phyloP scores from a whole-genome alignment of 2,329 filamentous ascomycete species.

The Lecanicillium sp. region DNA sequence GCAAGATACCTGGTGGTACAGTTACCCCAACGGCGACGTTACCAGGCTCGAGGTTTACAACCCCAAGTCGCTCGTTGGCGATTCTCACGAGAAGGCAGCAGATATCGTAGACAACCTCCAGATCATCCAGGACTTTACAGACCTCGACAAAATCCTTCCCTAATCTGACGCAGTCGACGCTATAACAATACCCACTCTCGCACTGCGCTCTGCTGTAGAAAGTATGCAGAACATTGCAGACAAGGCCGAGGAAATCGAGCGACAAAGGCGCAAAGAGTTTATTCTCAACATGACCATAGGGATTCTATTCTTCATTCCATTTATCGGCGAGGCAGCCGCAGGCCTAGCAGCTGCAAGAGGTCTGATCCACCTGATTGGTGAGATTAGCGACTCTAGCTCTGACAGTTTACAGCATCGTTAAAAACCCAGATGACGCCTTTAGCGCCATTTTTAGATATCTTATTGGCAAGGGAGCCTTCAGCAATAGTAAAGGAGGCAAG shows the following conservation, averaged over 20 bases:
- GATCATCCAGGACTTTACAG: background rate
- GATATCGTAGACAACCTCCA: background rate
- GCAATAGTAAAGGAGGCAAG: too few relatives aligned
- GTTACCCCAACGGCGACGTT: constrained; percentile 9
- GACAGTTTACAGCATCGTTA: background rate
- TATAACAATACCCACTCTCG: constrained; percentile 13
- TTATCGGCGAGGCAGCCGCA: constrained; percentile 34
- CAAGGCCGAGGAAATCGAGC: constrained; percentile 15
- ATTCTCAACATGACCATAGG: constrained; percentile 31
- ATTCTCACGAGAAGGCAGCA: constrained; percentile 9
- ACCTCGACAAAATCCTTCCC: background rate
- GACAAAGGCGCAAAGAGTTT: constrained; percentile 12
- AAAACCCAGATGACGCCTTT: constrained; percentile 1
- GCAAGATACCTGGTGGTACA: constrained; percentile 9
- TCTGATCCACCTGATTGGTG: background rate
- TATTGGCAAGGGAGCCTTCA: background rate
- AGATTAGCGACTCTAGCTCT: background rate
- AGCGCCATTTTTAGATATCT: background rate
- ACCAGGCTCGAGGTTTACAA: constrained; percentile 11
- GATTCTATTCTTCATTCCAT: constrained; percentile 40
- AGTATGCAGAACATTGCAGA: constrained; percentile 19
- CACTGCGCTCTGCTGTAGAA: constrained; percentile 14
- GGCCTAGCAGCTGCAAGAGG: background rate
- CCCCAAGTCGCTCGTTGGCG: constrained; percentile 14
- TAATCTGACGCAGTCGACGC: constrained; percentile 9